Conservation (phyloP, 305 asterid genomes). For the Salvia sclarea region DNA sequence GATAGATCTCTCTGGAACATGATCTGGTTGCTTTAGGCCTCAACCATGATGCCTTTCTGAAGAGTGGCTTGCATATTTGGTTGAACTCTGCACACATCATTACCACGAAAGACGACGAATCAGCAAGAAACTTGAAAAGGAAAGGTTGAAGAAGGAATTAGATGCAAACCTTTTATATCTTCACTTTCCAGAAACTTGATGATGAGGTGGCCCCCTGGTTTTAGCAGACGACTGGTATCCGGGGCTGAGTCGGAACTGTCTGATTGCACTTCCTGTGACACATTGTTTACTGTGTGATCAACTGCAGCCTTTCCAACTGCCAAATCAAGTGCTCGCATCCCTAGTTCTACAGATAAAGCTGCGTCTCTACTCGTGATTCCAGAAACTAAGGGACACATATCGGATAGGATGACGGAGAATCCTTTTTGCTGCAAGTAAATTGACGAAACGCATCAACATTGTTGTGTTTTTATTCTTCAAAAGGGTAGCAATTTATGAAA, state of each 20-base stretch:
- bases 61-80: constrained; percentile 70
- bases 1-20: constrained; percentile 76
- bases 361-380: constrained; percentile 83
- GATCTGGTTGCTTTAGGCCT: constrained; percentile 92
- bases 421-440: constrained; percentile 64
- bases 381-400: constrained; percentile 89
- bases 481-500: background rate
- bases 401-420: constrained; percentile 78
- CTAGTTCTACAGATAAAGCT: constrained; percentile 77
- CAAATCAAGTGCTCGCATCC: constrained; percentile 74
- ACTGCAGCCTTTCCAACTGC: constrained; percentile 61
- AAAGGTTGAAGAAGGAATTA: background rate
- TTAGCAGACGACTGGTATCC: constrained; percentile 44
- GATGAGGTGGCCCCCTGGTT: constrained; percentile 73
- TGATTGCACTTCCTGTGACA: constrained; percentile 26
- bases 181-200: constrained; percentile 90
- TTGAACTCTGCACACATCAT: constrained; percentile 49
- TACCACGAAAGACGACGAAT: background rate
- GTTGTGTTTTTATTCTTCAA: background rate
- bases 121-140: background rate
- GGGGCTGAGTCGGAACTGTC: constrained; percentile 27
- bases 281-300: constrained; percentile 28
- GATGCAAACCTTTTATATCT: constrained; percentile 61
- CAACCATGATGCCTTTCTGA: constrained; percentile 74
- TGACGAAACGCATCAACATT: constrained; percentile 11